These are phyloP conservation scores for Serendipita sp. DNA, from an alignment of 768 basidiomycete species.

Conservation along the genomic window DNA sequence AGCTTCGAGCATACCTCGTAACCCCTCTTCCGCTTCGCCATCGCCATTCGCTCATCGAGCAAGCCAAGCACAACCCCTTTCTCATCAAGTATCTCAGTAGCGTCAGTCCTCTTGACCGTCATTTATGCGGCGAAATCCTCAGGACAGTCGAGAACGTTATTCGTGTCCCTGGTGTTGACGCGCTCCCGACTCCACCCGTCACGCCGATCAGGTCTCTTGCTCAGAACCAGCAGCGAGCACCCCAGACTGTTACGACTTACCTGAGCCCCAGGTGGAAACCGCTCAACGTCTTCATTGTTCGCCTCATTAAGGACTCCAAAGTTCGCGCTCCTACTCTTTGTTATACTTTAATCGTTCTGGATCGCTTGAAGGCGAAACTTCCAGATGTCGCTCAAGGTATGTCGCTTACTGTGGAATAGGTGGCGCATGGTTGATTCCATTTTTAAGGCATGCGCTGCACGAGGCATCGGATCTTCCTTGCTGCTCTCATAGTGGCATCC, in stretches of 20 bases:
- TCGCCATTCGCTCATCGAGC: not conserved
- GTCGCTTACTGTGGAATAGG: constrained; percentile 8
- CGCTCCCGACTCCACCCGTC: not conserved
- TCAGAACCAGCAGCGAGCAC: not conserved
- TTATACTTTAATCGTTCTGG: constrained; percentile 80
- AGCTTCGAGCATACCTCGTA: not conserved
- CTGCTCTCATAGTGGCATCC: constrained; percentile 84
- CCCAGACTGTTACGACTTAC: not conserved
- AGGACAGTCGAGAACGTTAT: not conserved
- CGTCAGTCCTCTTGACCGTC: not conserved
- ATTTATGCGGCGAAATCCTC: not conserved
- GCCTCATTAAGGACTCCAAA: constrained; percentile 63
- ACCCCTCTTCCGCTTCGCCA: not conserved
- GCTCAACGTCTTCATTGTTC: constrained; percentile 70
- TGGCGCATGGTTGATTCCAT: not conserved
- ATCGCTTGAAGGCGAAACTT: constrained; percentile 65
- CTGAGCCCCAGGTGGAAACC: constrained; percentile 32
- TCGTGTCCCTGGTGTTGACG: not conserved
- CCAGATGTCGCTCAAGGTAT: constrained; percentile 73
- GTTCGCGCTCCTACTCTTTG: constrained; percentile 85
- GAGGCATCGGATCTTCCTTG: constrained; percentile 88
- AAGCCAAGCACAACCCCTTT: not conserved
- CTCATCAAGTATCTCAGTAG: not conserved
- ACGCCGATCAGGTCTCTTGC: constrained; percentile 8
- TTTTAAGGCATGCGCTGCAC: constrained; percentile 64